phyloP scores from a whole-genome alignment of 1,284 basidiomycete genomes.

The Cutaneotrichosporon dermatis region DNA sequence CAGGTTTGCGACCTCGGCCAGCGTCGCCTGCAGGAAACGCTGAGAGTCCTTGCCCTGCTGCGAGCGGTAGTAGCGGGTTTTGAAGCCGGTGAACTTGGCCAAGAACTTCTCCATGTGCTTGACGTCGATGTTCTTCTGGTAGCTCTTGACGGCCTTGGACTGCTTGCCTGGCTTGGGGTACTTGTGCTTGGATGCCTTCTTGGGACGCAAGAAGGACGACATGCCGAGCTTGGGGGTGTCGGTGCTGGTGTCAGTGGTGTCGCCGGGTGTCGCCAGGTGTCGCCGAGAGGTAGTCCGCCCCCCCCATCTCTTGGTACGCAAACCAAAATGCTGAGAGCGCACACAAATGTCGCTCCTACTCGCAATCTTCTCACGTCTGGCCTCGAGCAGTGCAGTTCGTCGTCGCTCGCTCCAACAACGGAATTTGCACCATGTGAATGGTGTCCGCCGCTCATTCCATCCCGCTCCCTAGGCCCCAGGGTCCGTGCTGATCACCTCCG shows the following conservation, averaged over 20 bases:
- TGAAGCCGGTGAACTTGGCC: slow-evolving; percentile 59
- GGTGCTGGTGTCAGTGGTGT: slow-evolving; percentile 55
- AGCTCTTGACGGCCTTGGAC: slow-evolving; percentile 34
- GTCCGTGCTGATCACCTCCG: too few relatives aligned
- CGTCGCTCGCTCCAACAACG: too few relatives aligned
- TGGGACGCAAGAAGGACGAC: slow-evolving; percentile 38
- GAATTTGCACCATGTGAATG: too few relatives aligned
- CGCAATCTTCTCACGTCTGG: too few relatives aligned
- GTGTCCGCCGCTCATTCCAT: too few relatives aligned
- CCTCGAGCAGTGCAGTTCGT: too few relatives aligned
- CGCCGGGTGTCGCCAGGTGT: too few relatives aligned
- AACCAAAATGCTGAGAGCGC: too few relatives aligned
- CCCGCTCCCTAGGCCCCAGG: too few relatives aligned
- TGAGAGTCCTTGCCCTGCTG: slow-evolving; percentile 71
- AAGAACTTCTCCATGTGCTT: slow-evolving; percentile 58
- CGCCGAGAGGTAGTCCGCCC: too few relatives aligned
- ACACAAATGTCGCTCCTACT: too few relatives aligned
- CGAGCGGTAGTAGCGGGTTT: slow-evolving; percentile 52
- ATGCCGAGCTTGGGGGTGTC: slow-evolving; percentile 59
- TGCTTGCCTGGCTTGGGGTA: slow-evolving; percentile 43
- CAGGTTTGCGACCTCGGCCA: slow-evolving; percentile 64
- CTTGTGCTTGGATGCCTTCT: slow-evolving; percentile 28
- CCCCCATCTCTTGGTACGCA: too few relatives aligned
- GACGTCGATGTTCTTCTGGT: slow-evolving; percentile 36
- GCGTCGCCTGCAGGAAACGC: slow-evolving; percentile 71